Conservation (phyloP, 441 rosid species). For the Pelargonium myrrhifolium region DNA sequence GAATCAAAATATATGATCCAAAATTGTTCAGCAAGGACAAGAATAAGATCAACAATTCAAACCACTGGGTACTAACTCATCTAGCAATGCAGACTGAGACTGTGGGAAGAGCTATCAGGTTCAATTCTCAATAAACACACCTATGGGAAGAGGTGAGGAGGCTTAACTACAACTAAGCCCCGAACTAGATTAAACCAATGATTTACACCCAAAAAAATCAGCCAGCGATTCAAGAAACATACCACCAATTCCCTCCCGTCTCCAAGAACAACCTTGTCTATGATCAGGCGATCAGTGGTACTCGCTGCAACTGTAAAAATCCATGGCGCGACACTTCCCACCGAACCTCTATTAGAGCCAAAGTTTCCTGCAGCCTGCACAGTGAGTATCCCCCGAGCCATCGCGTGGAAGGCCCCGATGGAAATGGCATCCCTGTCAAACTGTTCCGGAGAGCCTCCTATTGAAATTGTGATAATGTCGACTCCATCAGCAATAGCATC, state of each 20-base stretch:
- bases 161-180: no score
- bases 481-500: conserved; percentile 58
- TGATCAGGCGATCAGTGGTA: conserved; percentile 31
- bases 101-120: no score
- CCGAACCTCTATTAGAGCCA: conserved; percentile 19
- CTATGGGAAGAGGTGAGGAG: no score
- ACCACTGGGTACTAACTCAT: no score
- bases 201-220: no score
- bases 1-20: no score
- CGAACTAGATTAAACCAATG: no score
- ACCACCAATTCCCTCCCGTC: conserved; percentile 28
- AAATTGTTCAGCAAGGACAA: neutral
- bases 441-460: conserved; percentile 7
- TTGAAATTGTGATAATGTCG: conserved; percentile 32
- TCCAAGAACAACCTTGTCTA: conserved; percentile 39
- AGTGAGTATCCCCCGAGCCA: conserved; percentile 35
- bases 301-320: conserved; percentile 46
- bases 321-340: conserved; percentile 41
- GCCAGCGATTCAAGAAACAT: no score
- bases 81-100: neutral
- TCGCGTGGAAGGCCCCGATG: no score
- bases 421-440: conserved; percentile 22
- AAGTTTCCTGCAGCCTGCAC: conserved; percentile 36
- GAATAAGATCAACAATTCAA: neutral
- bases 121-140: no score